These are phyloP conservation scores for Pichia sp. DNA, from an alignment of 1,139 yeast genomes.

Conservation along the genomic window DNA sequence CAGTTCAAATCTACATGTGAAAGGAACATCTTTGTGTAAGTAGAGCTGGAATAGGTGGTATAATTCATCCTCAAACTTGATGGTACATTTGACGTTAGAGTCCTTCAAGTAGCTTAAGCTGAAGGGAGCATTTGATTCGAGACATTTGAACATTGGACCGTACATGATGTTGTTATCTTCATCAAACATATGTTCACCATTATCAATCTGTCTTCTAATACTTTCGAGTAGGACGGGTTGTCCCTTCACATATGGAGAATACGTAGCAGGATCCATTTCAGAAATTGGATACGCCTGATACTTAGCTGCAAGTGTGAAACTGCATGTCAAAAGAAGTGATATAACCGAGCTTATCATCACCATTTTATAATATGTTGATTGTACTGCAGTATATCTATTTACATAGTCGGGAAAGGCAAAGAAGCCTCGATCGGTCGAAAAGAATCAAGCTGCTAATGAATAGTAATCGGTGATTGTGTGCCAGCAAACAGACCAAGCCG, in stretches of 20 bases:
- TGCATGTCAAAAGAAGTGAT: neutral
- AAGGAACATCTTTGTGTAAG: constrained; percentile 72
- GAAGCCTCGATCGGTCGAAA: too few relatives aligned
- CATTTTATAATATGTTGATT: too few relatives aligned
- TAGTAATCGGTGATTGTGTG: too few relatives aligned
- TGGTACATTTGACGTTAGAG: constrained; percentile 54
- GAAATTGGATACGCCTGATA: constrained; percentile 21
- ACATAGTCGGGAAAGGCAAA: too few relatives aligned
- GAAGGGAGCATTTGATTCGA: constrained; percentile 57
- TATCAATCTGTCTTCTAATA: constrained; percentile 60
- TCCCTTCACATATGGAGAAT: constrained; percentile 34
- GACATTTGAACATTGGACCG: constrained; percentile 53
- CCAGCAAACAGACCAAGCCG: too few relatives aligned
- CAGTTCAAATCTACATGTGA: constrained; percentile 57
- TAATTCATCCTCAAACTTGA: constrained; percentile 56
- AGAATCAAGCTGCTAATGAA: too few relatives aligned
- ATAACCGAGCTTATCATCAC: too few relatives aligned
- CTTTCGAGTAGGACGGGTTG: constrained; percentile 51
- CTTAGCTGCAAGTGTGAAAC: constrained; percentile 13
- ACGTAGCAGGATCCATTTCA: constrained; percentile 13
- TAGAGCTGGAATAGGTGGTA: constrained; percentile 70
- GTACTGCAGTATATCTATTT: too few relatives aligned
- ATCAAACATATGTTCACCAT: constrained; percentile 71
- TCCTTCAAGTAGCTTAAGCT: constrained; percentile 44
- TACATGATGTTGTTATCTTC: constrained; percentile 51